These are phyloP conservation scores for Teratosphaeria pseudoeucalypti DNA, from an alignment of 2,329 filamentous ascomycete genomes.

Conservation along the genomic window DNA sequence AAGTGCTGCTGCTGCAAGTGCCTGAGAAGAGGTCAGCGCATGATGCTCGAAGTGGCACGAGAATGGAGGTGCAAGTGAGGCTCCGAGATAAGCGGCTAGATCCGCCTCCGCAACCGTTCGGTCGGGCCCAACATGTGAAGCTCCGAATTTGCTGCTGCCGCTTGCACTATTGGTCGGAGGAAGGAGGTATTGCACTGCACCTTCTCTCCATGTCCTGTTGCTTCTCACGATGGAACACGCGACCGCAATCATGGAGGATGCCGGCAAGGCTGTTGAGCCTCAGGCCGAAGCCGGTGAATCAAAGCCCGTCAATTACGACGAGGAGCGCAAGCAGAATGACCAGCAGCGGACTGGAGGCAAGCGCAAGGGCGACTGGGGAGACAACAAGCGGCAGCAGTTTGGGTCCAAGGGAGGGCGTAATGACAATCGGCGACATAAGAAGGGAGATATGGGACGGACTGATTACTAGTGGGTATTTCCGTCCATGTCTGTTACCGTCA, in stretches of 20 bases:
- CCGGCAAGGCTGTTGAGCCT: slow-evolving; percentile 9
- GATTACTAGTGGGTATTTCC: slow-evolving; percentile 49
- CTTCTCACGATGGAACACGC: slow-evolving; percentile 21
- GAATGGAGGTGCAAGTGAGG: not conserved
- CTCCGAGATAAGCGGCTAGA: not conserved
- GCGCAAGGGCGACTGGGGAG: slow-evolving; percentile 17
- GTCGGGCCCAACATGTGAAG: not conserved
- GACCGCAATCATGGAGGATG: slow-evolving; percentile 22
- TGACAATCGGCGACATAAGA: slow-evolving; percentile 40
- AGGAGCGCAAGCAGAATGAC: slow-evolving; percentile 6
- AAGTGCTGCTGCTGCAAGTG: slow-evolving; percentile 17
- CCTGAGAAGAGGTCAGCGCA: not conserved
- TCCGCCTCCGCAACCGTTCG: slow-evolving; percentile 1
- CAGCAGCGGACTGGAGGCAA: slow-evolving; percentile 18
- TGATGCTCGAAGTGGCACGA: not conserved
- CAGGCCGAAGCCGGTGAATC: slow-evolving; percentile 5
- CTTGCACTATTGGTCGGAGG: not conserved
- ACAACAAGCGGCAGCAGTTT: slow-evolving; percentile 5
- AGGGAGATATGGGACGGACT: slow-evolving; percentile 54
- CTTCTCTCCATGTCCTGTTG: not conserved
- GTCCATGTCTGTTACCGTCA: not conserved
- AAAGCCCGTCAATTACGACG: slow-evolving; percentile 1
- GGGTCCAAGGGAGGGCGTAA: slow-evolving; percentile 10
- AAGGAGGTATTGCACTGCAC: not conserved
- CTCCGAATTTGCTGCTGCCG: not conserved